phyloP scores from a whole-genome alignment of 129 eudicot species.

The Glebionis coronaria region DNA sequence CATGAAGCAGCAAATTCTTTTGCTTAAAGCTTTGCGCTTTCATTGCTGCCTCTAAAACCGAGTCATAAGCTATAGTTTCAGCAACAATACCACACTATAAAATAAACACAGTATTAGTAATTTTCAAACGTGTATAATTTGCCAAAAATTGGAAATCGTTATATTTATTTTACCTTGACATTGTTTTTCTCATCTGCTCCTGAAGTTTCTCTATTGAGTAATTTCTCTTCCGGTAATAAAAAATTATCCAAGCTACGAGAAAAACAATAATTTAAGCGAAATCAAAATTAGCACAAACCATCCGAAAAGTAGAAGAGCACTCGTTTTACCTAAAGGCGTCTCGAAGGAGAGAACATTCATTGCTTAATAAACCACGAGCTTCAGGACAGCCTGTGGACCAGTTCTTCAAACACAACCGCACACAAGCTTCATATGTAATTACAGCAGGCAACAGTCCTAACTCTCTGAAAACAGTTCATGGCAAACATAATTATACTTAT shows the following conservation, averaged over 20 bases:
- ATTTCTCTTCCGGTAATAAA: conserved; percentile 73
- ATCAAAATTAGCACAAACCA: conserved; percentile 2
- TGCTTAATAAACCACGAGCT: conserved; percentile 59
- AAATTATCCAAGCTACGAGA: conserved; percentile 50
- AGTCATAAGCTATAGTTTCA: no score
- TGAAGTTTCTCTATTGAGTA: conserved; percentile 45
- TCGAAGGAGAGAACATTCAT: conserved; percentile 62
- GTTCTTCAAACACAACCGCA: conserved; percentile 62
- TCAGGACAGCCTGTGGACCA: conserved; percentile 65
- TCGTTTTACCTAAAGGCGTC: conserved; percentile 56
- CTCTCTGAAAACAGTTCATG: conserved; percentile 42
- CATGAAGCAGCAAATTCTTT: conserved; percentile 61
- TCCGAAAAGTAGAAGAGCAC: not conserved
- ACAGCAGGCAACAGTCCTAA: conserved; percentile 67
- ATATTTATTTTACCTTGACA: conserved; percentile 47
- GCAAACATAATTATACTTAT: not conserved
- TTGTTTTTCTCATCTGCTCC: conserved; percentile 55
- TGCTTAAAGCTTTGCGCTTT: conserved; percentile 64
- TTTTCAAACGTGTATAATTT: not conserved
- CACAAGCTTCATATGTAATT: conserved; percentile 76
- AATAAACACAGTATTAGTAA: conserved; percentile 20
- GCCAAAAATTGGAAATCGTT: not conserved
- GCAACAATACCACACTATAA: no score
- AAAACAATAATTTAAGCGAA: conserved; percentile 1
- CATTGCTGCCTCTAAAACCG: conserved; percentile 85